phyloP scores from a whole-genome alignment of 2,329 filamentous ascomycete genomes.

The Drechslera avenae region DNA sequence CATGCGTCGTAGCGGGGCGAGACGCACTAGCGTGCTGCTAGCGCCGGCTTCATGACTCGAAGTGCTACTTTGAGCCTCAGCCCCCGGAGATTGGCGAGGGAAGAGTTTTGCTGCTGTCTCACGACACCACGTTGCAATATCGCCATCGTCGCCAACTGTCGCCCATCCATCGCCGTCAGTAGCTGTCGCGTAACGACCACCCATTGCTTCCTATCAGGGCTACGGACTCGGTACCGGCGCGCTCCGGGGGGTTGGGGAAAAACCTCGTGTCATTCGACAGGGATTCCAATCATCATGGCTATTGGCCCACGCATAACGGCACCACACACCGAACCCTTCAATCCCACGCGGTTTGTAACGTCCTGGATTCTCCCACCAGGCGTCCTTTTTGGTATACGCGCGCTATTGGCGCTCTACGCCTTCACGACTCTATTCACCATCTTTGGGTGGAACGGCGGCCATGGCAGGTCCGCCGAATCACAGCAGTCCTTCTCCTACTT shows the following conservation, averaged over 20 bases:
- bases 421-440: constrained; percentile 72
- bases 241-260: constrained; percentile 4
- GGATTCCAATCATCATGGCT: constrained; percentile 29
- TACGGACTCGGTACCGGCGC: neutral
- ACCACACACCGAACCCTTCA: constrained; percentile 44
- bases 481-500: constrained; percentile 76
- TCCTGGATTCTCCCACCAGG: constrained; percentile 79
- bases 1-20: neutral
- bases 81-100: constrained; percentile 15
- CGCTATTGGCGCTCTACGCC: constrained; percentile 64
- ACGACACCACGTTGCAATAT: constrained; percentile 14
- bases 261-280: neutral
- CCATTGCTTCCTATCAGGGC: neutral
- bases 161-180: neutral
- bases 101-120: constrained; percentile 10
- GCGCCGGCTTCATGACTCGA: constrained; percentile 3
- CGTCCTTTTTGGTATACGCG: constrained; percentile 63
- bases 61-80: constrained; percentile 14
- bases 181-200: neutral
- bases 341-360: constrained; percentile 69
- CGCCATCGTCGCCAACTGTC: constrained; percentile 5
- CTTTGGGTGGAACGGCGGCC: constrained; percentile 68
- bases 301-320: constrained; percentile 28
- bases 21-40: constrained; percentile 1
- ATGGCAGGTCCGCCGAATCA: constrained; percentile 52